Evolutionary conservation across 2,329 filamentous ascomycete species (phyloP).

Genomic region (Alternaria rosae): DNA sequence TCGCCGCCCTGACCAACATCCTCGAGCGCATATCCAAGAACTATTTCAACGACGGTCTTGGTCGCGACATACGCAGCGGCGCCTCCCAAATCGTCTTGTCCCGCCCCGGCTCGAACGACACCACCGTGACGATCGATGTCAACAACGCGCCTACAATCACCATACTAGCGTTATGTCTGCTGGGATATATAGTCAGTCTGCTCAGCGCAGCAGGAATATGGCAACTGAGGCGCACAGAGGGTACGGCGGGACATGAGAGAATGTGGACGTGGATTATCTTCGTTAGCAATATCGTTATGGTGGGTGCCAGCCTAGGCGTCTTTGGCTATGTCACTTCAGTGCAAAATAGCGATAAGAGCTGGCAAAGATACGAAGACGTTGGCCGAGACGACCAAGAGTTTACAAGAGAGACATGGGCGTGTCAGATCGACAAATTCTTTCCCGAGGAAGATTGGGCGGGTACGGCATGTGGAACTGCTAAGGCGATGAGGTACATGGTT

Average conservation of each 20-base stretch:
- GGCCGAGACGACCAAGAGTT: conserved; percentile 15
- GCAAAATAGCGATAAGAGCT: conserved; percentile 23
- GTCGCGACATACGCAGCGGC: conserved; percentile 22
- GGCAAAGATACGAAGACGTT: conserved; percentile 29
- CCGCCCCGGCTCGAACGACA: conserved; percentile 15
- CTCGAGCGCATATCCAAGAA: conserved; percentile 38
- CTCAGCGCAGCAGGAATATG: conserved; percentile 35
- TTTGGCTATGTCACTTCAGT: conserved; percentile 32
- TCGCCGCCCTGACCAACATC: conserved; percentile 26
- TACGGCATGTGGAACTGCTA: conserved; percentile 32
- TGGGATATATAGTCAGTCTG: conserved; percentile 27
- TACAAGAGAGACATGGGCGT: conserved; percentile 40
- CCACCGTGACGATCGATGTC: conserved; percentile 20
- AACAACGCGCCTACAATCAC: conserved; percentile 23
- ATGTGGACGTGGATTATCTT: conserved; percentile 39
- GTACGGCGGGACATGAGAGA: conserved; percentile 29
- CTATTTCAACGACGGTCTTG: conserved; percentile 19
- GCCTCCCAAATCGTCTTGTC: conserved; percentile 18
- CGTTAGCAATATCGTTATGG: conserved; percentile 20
- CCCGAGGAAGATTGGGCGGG: conserved; percentile 31
- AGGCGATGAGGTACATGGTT: conserved; percentile 35
- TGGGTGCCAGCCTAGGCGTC: conserved; percentile 26
- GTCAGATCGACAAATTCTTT: conserved; percentile 32
- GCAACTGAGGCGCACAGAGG: conserved; percentile 40
- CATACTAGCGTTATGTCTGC: conserved; percentile 26